Percentiles rank a stretch among this genome's conserved stretches.
These are phyloP conservation scores for Madurella fahalii DNA, from an alignment of 2,329 filamentous ascomycete species.

Conservation along the genomic window DNA sequence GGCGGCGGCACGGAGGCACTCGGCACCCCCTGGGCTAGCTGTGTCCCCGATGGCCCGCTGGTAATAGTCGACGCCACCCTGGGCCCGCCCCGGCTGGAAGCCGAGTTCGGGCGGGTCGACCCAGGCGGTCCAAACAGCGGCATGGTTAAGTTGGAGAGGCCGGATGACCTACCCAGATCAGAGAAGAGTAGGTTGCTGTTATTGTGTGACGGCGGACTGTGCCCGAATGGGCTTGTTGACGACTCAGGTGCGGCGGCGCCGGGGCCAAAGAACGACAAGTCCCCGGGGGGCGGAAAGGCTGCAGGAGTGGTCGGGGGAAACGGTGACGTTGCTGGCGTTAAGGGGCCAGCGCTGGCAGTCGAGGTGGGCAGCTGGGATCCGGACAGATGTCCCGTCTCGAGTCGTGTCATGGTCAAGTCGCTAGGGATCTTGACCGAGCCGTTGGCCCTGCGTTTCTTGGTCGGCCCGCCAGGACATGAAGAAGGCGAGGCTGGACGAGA, in stretches of 20 bases:
- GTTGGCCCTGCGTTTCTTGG: conserved; percentile 81
- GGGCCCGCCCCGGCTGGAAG: conserved; percentile 64
- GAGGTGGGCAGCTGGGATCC: conserved; percentile 32
- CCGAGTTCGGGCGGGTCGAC: conserved; percentile 71
- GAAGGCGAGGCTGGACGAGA: conserved; percentile 72
- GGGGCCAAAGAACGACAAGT: conserved; percentile 42
- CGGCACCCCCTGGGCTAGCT: conserved; percentile 45
- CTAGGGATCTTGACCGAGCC: conserved; percentile 66
- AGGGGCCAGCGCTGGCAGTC: conserved; percentile 27
- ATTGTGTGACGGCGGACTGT: conserved; percentile 63
- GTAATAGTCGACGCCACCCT: conserved; percentile 25
- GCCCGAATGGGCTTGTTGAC: conserved; percentile 42
- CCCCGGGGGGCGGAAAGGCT: conserved; percentile 38
- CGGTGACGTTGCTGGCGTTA: conserved; percentile 46
- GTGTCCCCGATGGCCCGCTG: conserved; percentile 27
- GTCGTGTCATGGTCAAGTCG: conserved; percentile 74
- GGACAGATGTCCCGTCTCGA: conserved; percentile 56
- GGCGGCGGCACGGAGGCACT: conserved; percentile 38
- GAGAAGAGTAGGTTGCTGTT: conserved; percentile 60
- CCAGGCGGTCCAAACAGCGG: conserved; percentile 67
- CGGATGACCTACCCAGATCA: conserved; percentile 55
- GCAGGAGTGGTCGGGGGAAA: conserved; percentile 46
- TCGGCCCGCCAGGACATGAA: conserved; percentile 57
- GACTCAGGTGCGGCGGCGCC: conserved; percentile 36
- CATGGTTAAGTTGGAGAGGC: conserved; percentile 61